Base-by-base conservation (phyloP, 192 early-diverging fungal genomes). In the Podila verticillata region DNA sequence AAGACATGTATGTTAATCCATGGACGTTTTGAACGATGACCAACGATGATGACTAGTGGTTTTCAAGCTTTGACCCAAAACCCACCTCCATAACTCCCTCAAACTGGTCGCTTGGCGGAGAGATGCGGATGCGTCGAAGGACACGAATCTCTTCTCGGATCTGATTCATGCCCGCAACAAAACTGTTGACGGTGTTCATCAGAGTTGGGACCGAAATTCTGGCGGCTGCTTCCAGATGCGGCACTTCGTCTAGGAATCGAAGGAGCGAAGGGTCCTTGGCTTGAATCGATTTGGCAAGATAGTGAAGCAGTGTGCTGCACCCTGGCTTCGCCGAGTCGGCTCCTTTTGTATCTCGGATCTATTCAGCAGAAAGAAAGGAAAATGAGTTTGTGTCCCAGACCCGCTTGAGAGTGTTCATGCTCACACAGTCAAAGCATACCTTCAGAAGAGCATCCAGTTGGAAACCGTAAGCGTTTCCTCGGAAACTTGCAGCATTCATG, bases 401-500 rank as follows among this genome's bases (percentile, higher is more conserved):
- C 39, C 17, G 39, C 39, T 44, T 44, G 35, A 36, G 3, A 44
- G 1, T 13, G 39, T 2, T 44, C 3, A 1, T 44, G n/a, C n/a
- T n/a, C n/a, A n/a, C n/a, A n/a, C n/a, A n/a, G 39, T 15, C 13
- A 44, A 48, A 4, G 24, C 36, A 57, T 56, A 87, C 88, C 86
- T 89, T 89, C 20, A 88, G 69, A 5, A 89, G 61, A 7, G 85
- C 84, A 57, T 88, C 85, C 48, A 89, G 74, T 56, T 85, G 82
- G 75, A 88, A 89, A 22, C 88, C 88, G 57, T 74, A 83, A 1
- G 88, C 88, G 70, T 89, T 88, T 32, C 88, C 88, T 34, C 88
- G 85, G 66, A 87, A 84, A 31, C 85, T 87, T 9, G 86, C 79
- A 32, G 73, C 72, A 69, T 89, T 89, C 56, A 89, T 57, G 62